Percentiles rank a stretch among this genome's conserved stretches.
These are phyloP conservation scores for Oryza glaberrima DNA, from an alignment of 176 grass and related monocot genomes.

Conservation along the genomic window DNA sequence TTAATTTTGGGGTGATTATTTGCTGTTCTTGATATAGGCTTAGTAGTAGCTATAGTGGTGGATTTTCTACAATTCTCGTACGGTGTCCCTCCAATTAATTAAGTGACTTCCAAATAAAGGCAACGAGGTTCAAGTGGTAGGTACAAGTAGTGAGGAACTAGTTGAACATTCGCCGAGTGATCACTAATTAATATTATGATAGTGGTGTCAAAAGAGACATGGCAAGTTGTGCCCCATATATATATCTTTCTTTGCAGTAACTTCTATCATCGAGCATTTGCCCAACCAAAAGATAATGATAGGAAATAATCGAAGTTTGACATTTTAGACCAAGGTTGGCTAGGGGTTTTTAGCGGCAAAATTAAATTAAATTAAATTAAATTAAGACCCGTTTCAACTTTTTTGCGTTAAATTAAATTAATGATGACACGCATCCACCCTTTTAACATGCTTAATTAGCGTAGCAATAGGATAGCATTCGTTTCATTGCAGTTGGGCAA, in stretches of 20 bases:
- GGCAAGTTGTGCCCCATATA: neutral
- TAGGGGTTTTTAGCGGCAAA: too few relatives aligned
- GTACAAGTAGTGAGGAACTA: neutral
- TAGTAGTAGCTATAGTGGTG: too few relatives aligned
- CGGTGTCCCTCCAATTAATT: too few relatives aligned
- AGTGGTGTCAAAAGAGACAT: neutral
- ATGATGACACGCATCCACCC: neutral
- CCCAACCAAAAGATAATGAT: slow-evolving; percentile 1
- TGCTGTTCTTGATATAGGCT: too few relatives aligned
- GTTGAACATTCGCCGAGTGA: neutral
- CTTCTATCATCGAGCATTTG: neutral
- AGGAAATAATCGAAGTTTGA: neutral
- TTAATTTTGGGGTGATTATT: too few relatives aligned
- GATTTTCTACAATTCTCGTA: too few relatives aligned
- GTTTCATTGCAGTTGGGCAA: too few relatives aligned
- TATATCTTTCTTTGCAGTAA: neutral
- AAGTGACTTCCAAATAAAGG: neutral
- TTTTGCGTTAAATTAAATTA: neutral
- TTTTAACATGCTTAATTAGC: too few relatives aligned
- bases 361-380: too few relatives aligned
- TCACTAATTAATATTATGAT: neutral
- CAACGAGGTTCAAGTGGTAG: neutral
- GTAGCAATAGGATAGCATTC: too few relatives aligned
- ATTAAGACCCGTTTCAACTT: neutral
- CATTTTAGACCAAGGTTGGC: neutral